Evolutionary conservation across 306 rosid species (phyloP), one percentile per base, ranked within the genome.

Genomic region (Betula pendula): DNA sequence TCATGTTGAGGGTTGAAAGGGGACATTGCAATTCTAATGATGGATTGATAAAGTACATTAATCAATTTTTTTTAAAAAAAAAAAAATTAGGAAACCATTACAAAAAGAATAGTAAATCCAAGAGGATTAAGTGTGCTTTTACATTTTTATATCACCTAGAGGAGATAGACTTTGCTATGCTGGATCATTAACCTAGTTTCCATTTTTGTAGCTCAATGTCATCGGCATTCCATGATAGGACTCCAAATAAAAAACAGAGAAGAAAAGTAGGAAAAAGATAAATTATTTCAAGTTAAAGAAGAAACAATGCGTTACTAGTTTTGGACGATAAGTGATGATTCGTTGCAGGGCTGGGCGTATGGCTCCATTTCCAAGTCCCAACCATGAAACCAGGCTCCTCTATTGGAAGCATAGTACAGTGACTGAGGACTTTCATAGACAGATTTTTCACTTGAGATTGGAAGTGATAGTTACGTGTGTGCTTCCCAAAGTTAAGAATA

Each of bases 171-270:
- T 40, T 51, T 51, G 52, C 52, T 14, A 20, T 56, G 81, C 24
- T 59, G 76, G 60, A 69, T 25, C 81, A 77, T 55, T 55, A 35
- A 16, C 45, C 43, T 17, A 47, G 48, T 68, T 77, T 77, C 74
- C 68, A 77, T 43, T 70, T 77, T 45, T 38, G 70, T 31, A 33
- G 53, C 29, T 68, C 27, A 31, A 68, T 29, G 22, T 40, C 45
- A 29, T 40, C 29, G 33, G 66, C 29, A 20, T 55, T 40, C 70
- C 59, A 42, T 43, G 49, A 69, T 43, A 29, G 20, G 24, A 16
- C 56, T 77, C 33, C 33, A 19, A 25, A 56, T 2, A n/a, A 6
- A 49, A 59, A 52, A 24, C 59, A 42, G 6, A 20, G 15, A 8
- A 35, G 42, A 9, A 68, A 51, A n/a, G 56, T 50, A 16, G 17